Evolutionary conservation across 2,329 filamentous ascomycete species (phyloP).

Genomic region (Leptographium lundbergii): DNA sequence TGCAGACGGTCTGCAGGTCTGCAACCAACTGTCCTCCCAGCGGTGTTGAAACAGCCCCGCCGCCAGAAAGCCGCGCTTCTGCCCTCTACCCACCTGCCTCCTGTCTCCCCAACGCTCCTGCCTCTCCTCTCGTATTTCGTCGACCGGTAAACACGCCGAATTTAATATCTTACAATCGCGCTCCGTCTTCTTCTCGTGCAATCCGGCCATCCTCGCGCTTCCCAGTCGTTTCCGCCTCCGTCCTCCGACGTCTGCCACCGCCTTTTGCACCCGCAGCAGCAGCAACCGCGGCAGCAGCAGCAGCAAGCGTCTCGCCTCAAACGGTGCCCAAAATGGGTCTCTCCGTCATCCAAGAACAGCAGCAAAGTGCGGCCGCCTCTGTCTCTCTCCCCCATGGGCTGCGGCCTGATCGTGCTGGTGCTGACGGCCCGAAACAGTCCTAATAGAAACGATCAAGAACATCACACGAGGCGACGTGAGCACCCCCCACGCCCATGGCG

Average conservation of each 20-base stretch:
- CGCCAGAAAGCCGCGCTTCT: not conserved
- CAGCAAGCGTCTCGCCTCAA: not conserved
- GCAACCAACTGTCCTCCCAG: not conserved
- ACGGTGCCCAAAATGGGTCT: slow-evolving; percentile 53
- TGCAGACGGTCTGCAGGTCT: no score
- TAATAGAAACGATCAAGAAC: slow-evolving; percentile 60
- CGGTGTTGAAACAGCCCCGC: slow-evolving; percentile 11
- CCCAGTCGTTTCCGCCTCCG: not conserved
- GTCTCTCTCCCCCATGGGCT: slow-evolving; percentile 1
- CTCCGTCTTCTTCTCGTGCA: not conserved
- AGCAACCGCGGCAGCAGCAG: not conserved
- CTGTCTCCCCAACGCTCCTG: not conserved
- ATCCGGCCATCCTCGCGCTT: not conserved
- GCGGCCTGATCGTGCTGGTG: not conserved
- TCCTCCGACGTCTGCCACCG: not conserved
- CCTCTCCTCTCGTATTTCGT: not conserved
- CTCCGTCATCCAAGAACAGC: slow-evolving; percentile 77
- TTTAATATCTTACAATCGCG: no score
- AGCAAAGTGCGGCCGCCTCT: slow-evolving; percentile 43
- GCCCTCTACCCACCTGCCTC: not conserved
- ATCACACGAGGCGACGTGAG: slow-evolving; percentile 73
- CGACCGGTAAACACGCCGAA: no score
- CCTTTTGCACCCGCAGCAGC: not conserved
- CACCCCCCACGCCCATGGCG: not conserved
- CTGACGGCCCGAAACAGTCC: slow-evolving; percentile 34